These are phyloP conservation scores for Cudoniella acicularis DNA, from an alignment of 495 filamentous ascomycete genomes.

Conservation along the genomic window DNA sequence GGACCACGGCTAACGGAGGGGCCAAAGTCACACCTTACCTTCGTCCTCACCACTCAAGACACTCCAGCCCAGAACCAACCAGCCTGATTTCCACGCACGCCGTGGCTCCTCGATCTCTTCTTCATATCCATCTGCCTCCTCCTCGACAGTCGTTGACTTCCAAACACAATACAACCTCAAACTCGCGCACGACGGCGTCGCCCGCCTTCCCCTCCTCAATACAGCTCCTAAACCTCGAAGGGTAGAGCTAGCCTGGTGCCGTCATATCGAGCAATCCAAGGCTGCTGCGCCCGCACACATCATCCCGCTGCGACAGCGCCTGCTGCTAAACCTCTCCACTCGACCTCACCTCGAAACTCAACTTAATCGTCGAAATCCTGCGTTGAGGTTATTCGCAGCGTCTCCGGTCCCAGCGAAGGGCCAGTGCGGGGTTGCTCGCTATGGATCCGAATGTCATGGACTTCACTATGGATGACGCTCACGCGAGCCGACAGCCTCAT, in stretches of 20 bases:
- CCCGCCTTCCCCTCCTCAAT: not conserved
- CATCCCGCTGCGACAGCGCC: not conserved
- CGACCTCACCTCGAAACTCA: not conserved
- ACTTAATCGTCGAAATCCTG: not conserved
- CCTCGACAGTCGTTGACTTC: not conserved
- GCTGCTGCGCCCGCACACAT: not conserved
- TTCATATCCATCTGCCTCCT: not conserved
- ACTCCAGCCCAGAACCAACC: too few species aligned
- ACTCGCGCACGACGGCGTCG: not conserved
- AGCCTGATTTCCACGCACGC: too few species aligned
- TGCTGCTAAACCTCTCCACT: not conserved
- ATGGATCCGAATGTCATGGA: conserved; percentile 23
- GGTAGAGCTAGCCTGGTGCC: not conserved
- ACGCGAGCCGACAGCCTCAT: not conserved
- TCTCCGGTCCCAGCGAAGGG: not conserved
- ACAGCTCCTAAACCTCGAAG: not conserved
- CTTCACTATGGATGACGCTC: conserved; percentile 18
- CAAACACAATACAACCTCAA: not conserved
- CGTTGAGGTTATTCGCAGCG: not conserved
- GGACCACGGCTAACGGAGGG: too few species aligned
- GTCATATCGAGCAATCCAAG: not conserved
- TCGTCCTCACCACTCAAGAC: not conserved
- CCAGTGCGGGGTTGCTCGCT: conserved; percentile 6
- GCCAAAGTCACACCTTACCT: not conserved
- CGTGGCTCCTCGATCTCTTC: too few species aligned